A percentile compares a stretch with the other conserved stretches of the same genome.
Conservation (phyloP, 1,139 yeast genomes). For the Nakaseomyces sp. region DNA sequence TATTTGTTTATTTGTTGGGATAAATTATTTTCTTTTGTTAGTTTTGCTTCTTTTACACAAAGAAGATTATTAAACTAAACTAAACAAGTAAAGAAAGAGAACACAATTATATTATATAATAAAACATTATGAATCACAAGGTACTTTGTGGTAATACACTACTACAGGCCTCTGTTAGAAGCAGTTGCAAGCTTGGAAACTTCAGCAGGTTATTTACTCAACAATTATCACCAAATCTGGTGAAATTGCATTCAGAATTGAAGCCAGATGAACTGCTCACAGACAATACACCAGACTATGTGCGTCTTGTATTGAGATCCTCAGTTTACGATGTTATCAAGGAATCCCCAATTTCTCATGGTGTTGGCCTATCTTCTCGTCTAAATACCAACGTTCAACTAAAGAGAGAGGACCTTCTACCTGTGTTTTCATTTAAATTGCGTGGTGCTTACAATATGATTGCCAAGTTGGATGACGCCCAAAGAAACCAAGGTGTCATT, state of each 20-base stretch:
- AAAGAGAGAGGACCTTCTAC: constrained; percentile 87
- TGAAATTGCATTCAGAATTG: constrained; percentile 30
- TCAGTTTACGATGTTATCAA: constrained; percentile 90
- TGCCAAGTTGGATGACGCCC: constrained; percentile 65
- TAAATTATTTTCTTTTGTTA: too few species aligned
- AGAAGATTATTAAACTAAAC: not conserved
- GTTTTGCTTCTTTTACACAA: too few species aligned
- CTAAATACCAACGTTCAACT: constrained; percentile 63
- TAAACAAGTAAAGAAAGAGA: too few species aligned
- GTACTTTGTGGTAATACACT: constrained; percentile 5
- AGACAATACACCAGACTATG: constrained; percentile 81
- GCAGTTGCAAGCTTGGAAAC: not conserved
- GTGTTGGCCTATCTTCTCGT: constrained; percentile 65
- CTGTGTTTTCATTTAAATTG: constrained; percentile 90
- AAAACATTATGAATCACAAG: not conserved
- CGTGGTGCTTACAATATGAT: constrained; percentile 98
- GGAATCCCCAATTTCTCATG: constrained; percentile 78
- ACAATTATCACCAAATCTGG: constrained; percentile 18
- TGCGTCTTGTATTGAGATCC: constrained; percentile 80
- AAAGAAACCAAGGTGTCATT: constrained; percentile 78
- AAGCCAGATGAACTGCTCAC: constrained; percentile 43
- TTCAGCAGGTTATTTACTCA: constrained; percentile 4
- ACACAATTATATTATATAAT: too few species aligned
- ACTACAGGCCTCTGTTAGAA: constrained; percentile 5
- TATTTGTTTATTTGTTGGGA: too few species aligned